Percentiles rank a stretch among this genome's conserved stretches.
Evolutionary conservation across 225 moss, liverwort and hornwort genomes (phyloP).

Genomic region (Antitrichia curtipendula): DNA sequence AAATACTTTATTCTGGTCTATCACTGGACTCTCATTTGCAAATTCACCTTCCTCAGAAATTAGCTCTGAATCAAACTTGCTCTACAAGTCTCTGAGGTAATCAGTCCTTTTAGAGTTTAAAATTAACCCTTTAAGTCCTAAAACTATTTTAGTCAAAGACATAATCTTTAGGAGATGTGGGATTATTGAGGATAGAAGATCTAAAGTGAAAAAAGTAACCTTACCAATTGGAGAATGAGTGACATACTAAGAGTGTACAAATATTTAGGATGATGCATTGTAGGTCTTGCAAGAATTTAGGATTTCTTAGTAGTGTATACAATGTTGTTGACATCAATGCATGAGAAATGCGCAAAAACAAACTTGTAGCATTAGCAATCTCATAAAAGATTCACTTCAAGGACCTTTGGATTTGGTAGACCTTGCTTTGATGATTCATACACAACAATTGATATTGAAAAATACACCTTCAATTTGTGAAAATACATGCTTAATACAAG

Average conservation of each 20-base stretch:
- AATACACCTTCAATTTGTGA: rapidly evolving
- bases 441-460: rapidly evolving
- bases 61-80: too few species aligned
- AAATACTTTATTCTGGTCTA: too few species aligned
- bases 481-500: background rate
- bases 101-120: too few species aligned
- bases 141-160: too few species aligned
- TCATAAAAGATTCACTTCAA: background rate
- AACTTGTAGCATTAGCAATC: rapidly evolving
- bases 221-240: background rate
- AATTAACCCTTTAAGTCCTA: too few species aligned
- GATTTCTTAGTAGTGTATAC: rapidly evolving
- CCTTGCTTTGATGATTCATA: background rate
- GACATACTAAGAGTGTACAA: background rate
- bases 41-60: too few species aligned
- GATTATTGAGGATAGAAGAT: background rate
- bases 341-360: rapidly evolving
- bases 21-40: too few species aligned
- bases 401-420: background rate
- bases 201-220: rapidly evolving
- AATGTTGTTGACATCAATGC: background rate
- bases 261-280: rapidly evolving
- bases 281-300: too few species aligned
- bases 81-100: too few species aligned
- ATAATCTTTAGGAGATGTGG: too few species aligned